phyloP scores from a whole-genome alignment of 2,329 filamentous ascomycete species.

The Mycosphaerella arachidis region DNA sequence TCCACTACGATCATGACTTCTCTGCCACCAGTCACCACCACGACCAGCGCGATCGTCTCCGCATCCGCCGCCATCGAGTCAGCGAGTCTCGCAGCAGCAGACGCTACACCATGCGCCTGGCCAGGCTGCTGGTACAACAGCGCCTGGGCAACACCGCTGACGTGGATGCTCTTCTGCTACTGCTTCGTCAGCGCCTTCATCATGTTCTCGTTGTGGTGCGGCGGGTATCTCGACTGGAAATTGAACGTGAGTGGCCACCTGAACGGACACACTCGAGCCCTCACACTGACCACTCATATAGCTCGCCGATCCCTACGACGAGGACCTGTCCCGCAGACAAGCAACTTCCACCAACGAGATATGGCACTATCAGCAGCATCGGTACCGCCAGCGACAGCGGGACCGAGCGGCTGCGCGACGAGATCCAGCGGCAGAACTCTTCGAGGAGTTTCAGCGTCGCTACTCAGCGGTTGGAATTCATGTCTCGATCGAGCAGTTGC shows the following conservation, averaged over 20 bases:
- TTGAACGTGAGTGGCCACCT: constrained; percentile 2
- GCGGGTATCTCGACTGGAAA: not conserved
- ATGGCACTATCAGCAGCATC: not conserved
- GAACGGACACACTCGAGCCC: not conserved
- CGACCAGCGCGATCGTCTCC: not conserved
- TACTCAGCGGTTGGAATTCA: not conserved
- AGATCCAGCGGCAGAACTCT: not conserved
- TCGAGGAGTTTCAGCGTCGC: not conserved
- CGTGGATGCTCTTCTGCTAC: constrained; percentile 1
- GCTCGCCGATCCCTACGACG: not conserved
- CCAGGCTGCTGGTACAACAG: not conserved
- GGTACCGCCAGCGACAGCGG: not conserved
- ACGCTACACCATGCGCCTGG: not conserved
- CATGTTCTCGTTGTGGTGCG: not conserved
- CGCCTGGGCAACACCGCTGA: not conserved
- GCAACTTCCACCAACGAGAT: not conserved
- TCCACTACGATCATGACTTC: too few relatives aligned
- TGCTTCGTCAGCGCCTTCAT: not conserved
- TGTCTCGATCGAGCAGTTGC: not conserved
- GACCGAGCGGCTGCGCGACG: not conserved
- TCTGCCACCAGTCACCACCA: not conserved
- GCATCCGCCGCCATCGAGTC: not conserved
- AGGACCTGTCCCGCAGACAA: not conserved
- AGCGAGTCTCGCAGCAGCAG: not conserved
- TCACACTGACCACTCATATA: not conserved